Evolutionary conservation across 2,329 filamentous ascomycete genomes (phyloP).

Genomic region (Diplodia mutila): DNA sequence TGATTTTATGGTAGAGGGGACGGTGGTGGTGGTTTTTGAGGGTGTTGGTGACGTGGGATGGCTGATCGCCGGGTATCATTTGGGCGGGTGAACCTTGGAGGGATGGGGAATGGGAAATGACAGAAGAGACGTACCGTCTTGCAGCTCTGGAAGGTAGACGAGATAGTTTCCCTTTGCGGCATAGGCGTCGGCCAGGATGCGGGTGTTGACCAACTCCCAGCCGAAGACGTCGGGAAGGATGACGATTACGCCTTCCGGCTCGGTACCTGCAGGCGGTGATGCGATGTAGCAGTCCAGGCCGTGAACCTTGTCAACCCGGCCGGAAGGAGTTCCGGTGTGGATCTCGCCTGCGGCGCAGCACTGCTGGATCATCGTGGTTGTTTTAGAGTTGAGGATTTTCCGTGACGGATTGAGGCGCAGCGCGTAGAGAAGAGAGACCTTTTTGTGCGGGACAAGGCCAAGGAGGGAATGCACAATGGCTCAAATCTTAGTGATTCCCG

Average conservation of each 20-base stretch:
- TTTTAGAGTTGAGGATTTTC: neutral
- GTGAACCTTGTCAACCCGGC: constrained; percentile 40
- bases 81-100: neutral
- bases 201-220: constrained; percentile 41
- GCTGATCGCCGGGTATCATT: neutral
- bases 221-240: constrained; percentile 47
- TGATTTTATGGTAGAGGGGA: too few species aligned
- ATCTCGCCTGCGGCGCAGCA: constrained; percentile 45
- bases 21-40: too few species aligned
- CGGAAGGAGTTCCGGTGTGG: constrained; percentile 42
- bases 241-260: constrained; percentile 41
- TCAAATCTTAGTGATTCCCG: neutral
- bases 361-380: constrained; percentile 11
- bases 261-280: constrained; percentile 34
- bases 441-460: too few species aligned
- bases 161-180: constrained; percentile 35
- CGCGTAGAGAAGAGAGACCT: neutral
- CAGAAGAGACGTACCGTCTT: constrained; percentile 1
- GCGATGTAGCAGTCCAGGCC: constrained; percentile 44
- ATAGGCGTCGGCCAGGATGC: constrained; percentile 43
- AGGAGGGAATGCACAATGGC: too few species aligned
- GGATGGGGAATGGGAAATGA: neutral
- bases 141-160: constrained; percentile 43
- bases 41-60: too few species aligned
- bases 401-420: neutral